Percentiles rank a stretch among this genome's conserved stretches.
phyloP scores from a whole-genome alignment of 164 flowering plant species.

The Tinospora cordifolia region DNA sequence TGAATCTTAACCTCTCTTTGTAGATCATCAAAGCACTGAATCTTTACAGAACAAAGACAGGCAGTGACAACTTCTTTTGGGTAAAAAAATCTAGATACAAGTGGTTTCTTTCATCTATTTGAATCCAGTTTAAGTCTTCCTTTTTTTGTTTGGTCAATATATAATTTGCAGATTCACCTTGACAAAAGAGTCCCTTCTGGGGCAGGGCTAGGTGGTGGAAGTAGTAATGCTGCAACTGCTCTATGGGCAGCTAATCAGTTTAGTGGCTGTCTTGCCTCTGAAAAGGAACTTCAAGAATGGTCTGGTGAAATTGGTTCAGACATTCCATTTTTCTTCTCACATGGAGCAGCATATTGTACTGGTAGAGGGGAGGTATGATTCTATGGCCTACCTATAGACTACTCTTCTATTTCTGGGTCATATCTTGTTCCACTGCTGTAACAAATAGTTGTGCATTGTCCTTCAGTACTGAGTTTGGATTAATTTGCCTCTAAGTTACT shows the following conservation, averaged over 20 bases:
- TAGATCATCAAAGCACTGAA: slow-evolving; percentile 94
- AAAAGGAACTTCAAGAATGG: slow-evolving; percentile 95
- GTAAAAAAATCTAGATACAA: slow-evolving; percentile 27
- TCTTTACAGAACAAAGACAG: slow-evolving; percentile 82
- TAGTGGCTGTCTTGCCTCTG: slow-evolving; percentile 61
- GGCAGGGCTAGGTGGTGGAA: slow-evolving; percentile 99
- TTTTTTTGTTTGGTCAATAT: neutral
- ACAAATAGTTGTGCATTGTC: neutral
- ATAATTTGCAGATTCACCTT: slow-evolving; percentile 65
- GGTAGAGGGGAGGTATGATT: slow-evolving; percentile 93
- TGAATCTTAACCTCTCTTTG: slow-evolving; percentile 14
- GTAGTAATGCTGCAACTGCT: slow-evolving; percentile 98
- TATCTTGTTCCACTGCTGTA: neutral
- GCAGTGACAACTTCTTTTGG: slow-evolving; percentile 73
- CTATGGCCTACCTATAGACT: neutral
- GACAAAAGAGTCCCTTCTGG: slow-evolving; percentile 95
- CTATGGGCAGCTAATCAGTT: slow-evolving; percentile 98
- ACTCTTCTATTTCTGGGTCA: neutral
- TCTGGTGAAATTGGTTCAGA: slow-evolving; percentile 96
- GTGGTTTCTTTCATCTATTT: neutral
- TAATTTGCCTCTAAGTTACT: neutral
- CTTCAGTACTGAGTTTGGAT: neutral
- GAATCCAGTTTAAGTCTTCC: neutral
- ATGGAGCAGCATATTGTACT: slow-evolving; percentile 94
- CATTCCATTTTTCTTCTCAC: slow-evolving; percentile 93